phyloP scores from a whole-genome alignment of 495 filamentous ascomycete genomes.

The Clohesyomyces aquaticus region DNA sequence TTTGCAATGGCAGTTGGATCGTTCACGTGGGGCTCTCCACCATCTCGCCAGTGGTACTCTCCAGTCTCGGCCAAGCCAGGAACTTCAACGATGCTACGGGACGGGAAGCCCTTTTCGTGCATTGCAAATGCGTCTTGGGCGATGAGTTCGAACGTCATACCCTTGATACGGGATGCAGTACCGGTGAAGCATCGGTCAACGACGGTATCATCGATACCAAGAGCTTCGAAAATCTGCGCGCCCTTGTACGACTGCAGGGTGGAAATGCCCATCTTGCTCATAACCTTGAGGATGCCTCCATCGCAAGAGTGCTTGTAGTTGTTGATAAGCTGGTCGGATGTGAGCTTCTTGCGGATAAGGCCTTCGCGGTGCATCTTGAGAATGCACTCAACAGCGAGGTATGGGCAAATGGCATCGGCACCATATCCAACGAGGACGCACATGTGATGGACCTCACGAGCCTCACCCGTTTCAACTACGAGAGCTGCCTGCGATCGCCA shows the following conservation, averaged over 20 bases:
- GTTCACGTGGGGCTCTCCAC: conserved; percentile 97
- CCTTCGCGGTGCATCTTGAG: conserved; percentile 97
- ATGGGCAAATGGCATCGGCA: conserved; percentile 94
- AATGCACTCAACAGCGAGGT: conserved; percentile 97
- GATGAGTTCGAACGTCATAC: conserved; percentile 93
- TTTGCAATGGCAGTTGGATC: conserved; percentile 95
- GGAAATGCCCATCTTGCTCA: conserved; percentile 99
- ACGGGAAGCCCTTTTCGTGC: conserved; percentile 94
- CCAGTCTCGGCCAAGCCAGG: conserved; percentile 90
- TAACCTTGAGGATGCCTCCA: conserved; percentile 98
- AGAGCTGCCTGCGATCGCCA: conserved; percentile 90
- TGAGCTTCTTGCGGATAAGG: conserved; percentile 86
- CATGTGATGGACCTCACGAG: conserved; percentile 98
- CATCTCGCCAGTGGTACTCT: conserved; percentile 99
- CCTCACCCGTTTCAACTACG: conserved; percentile 92
- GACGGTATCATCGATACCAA: conserved; percentile 92
- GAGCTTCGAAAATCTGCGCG: conserved; percentile 98
- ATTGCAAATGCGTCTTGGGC: conserved; percentile 96
- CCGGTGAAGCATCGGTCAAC: conserved; percentile 97
- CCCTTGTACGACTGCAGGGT: conserved; percentile 98
- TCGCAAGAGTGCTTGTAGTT: conserved; percentile 99
- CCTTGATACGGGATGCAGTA: conserved; percentile 93
- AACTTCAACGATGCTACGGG: conserved; percentile 74
- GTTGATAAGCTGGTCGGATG: conserved; percentile 81
- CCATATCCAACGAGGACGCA: conserved; percentile 96